phyloP scores from a whole-genome alignment of 805 yeast genomes.

The Ogataea nitratoaversa region DNA sequence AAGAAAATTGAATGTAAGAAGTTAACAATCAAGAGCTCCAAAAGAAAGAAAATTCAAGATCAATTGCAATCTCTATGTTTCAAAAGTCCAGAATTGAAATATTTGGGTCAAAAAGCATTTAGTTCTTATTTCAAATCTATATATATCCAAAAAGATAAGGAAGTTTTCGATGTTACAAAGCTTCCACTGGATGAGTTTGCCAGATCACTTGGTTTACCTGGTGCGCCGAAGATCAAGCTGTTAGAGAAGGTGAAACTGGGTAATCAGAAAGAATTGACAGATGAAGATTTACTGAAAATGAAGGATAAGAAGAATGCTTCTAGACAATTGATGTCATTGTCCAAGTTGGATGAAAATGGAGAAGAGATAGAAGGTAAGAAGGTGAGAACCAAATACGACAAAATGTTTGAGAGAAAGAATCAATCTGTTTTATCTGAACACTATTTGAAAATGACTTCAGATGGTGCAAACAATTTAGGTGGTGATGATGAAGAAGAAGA shows the following conservation, averaged over 20 bases:
- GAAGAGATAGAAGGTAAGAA: slow-evolving; percentile 43
- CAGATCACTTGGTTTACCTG: slow-evolving; percentile 85
- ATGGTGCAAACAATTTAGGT: slow-evolving; percentile 31
- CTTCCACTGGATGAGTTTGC: slow-evolving; percentile 84
- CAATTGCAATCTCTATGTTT: slow-evolving; percentile 89
- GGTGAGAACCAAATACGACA: slow-evolving; percentile 84
- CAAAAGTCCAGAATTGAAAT: slow-evolving; percentile 86
- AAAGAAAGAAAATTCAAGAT: slow-evolving; percentile 68
- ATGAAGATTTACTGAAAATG: slow-evolving; percentile 36
- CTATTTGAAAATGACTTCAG: slow-evolving; percentile 67
- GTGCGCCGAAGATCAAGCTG: slow-evolving; percentile 89
- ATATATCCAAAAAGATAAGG: slow-evolving; percentile 81
- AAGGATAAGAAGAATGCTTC: slow-evolving; percentile 81
- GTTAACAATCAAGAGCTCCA: slow-evolving; percentile 70
- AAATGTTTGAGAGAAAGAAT: slow-evolving; percentile 92
- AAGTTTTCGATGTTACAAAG: slow-evolving; percentile 71
- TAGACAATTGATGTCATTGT: slow-evolving; percentile 57
- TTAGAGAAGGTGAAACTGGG: slow-evolving; percentile 43
- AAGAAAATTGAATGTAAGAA: slow-evolving; percentile 67
- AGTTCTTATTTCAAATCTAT: slow-evolving; percentile 86
- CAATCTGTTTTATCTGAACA: slow-evolving; percentile 90
- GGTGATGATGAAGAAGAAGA: slow-evolving; percentile 65
- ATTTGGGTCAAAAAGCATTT: slow-evolving; percentile 93
- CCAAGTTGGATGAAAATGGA: slow-evolving; percentile 62
- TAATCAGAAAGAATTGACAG: slow-evolving; percentile 24